Conservation (phyloP, 1,284 basidiomycete species). For the Malassezia psittaci region DNA sequence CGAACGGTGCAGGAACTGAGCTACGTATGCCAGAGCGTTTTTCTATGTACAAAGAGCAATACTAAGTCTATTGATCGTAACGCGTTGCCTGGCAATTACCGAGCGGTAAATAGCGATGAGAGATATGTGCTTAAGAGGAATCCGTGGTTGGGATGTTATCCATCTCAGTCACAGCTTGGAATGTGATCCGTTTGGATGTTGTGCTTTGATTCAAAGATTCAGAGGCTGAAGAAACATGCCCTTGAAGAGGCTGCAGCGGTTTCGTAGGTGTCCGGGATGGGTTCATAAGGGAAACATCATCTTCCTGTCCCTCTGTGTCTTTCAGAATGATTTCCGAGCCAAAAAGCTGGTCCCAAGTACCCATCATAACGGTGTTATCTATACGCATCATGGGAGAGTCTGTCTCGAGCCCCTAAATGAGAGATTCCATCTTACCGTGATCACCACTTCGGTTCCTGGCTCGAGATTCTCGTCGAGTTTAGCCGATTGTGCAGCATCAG, state of each 20-base stretch:
- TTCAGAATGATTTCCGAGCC: slow-evolving; percentile 15
- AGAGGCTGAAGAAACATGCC: too few species aligned
- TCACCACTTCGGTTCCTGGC: slow-evolving; percentile 7
- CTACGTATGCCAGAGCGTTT: neutral
- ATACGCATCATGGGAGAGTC: slow-evolving; percentile 11
- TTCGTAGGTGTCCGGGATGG: too few species aligned
- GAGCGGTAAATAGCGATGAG: too few species aligned
- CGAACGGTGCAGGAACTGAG: neutral
- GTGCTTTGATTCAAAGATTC: neutral
- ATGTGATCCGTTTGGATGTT: slow-evolving; percentile 6
- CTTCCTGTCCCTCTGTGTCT: neutral
- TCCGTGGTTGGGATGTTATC: too few species aligned
- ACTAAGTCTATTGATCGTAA: too few species aligned
- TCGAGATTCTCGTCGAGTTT: neutral
- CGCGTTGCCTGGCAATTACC: neutral
- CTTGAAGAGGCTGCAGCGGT: too few species aligned
- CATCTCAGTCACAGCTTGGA: slow-evolving; percentile 4
- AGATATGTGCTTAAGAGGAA: too few species aligned
- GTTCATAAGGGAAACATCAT: too few species aligned
- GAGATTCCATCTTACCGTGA: slow-evolving; percentile 8
- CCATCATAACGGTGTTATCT: slow-evolving; percentile 10
- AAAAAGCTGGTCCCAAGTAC: slow-evolving; percentile 10
- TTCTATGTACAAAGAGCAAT: neutral
- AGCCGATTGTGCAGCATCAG: neutral
- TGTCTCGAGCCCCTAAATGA: slow-evolving; percentile 16